Conservation (phyloP, 345 rosid genomes). For the Draba incana region DNA sequence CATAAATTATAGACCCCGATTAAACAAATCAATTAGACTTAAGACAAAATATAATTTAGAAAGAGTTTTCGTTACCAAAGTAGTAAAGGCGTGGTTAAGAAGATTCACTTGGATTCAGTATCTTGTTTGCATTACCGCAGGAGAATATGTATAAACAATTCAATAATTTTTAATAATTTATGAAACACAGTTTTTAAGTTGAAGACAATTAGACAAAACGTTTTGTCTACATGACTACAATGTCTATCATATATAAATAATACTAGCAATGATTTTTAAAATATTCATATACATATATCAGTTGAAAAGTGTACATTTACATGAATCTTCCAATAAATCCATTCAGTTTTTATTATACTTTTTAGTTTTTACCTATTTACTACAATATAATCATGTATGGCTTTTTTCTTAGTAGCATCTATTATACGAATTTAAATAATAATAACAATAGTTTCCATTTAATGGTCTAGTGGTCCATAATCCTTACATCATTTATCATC, state of each 20-base stretch:
- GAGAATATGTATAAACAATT: conserved; percentile 5
- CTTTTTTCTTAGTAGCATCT: too few relatives aligned
- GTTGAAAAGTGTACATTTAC: too few relatives aligned
- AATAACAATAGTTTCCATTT: too few relatives aligned
- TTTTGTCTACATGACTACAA: not conserved
- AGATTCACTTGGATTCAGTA: conserved; percentile 40
- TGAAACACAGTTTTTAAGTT: not conserved
- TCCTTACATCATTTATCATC: not conserved
- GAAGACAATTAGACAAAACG: conserved; percentile 28
- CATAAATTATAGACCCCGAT: not conserved
- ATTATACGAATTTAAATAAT: too few relatives aligned
- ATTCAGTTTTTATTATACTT: not conserved
- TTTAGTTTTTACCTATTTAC: too few relatives aligned
- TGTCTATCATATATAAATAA: too few relatives aligned
- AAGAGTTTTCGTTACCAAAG: conserved; percentile 13
- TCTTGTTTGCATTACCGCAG: conserved; percentile 25
- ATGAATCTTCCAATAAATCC: not conserved
- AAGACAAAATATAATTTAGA: not conserved
- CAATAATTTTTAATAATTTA: not conserved
- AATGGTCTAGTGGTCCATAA: conserved; percentile 1
- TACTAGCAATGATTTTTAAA: too few relatives aligned
- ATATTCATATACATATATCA: too few relatives aligned
- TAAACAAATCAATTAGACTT: conserved; percentile 3
- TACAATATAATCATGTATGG: too few relatives aligned
- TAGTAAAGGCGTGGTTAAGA: conserved; percentile 37